Conservation (phyloP, 805 yeast species). For the Wickerhamomyces alni region DNA sequence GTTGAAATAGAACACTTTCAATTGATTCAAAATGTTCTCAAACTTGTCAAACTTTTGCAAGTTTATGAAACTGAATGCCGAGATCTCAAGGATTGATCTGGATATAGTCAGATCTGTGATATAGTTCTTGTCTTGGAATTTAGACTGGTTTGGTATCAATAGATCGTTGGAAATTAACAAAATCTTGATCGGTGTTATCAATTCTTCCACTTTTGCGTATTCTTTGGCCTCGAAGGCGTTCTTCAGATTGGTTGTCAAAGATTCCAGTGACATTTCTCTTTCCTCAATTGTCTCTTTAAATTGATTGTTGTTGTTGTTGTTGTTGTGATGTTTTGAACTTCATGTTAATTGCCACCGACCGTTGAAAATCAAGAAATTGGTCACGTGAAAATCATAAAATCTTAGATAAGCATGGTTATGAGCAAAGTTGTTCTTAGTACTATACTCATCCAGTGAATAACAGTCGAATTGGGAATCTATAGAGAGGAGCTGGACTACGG, state of each 20-base stretch:
- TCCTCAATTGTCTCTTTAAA: not conserved
- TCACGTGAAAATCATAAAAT: not conserved
- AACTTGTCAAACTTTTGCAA: slow-evolving; percentile 56
- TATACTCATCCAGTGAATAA: too few species aligned
- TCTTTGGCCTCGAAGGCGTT: slow-evolving; percentile 55
- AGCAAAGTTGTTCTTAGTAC: too few species aligned
- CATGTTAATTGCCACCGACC: not conserved
- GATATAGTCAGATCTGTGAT: slow-evolving; percentile 70
- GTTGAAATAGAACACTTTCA: slow-evolving; percentile 68
- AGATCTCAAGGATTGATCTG: slow-evolving; percentile 80
- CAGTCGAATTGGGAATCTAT: too few species aligned
- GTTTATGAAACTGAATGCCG: slow-evolving; percentile 75
- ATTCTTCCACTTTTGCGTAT: slow-evolving; percentile 50
- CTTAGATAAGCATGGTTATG: slow-evolving; percentile 3
- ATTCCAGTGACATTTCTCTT: slow-evolving; percentile 48
- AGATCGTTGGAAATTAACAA: slow-evolving; percentile 74
- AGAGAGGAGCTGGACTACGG: too few species aligned
- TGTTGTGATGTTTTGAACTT: not conserved
- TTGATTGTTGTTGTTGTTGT: not conserved
- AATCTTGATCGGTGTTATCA: slow-evolving; percentile 69
- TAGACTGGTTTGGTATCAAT: slow-evolving; percentile 55
- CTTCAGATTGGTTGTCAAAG: slow-evolving; percentile 64
- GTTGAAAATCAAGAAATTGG: not conserved
- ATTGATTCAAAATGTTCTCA: slow-evolving; percentile 64
- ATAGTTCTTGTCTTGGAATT: slow-evolving; percentile 31